Base-by-base conservation (phyloP, 441 rosid species). In the Populus trichocarpa region DNA sequence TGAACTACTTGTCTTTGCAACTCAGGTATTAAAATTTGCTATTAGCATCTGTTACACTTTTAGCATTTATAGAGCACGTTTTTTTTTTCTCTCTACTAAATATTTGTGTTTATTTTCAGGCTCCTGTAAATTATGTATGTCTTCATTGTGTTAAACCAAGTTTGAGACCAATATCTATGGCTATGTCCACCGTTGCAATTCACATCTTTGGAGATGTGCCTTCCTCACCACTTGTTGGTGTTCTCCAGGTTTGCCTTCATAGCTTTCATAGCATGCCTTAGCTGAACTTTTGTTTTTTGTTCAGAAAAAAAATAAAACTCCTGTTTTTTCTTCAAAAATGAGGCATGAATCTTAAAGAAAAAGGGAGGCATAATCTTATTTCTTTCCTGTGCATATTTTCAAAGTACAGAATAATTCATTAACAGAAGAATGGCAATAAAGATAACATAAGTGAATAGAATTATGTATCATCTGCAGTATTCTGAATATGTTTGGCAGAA, bases 1-100 rank as follows among this genome's bases (percentile, higher is more conserved):
- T 67, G 99, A 96, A 83, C 86, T 96, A 26, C 90, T 96, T 74
- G 83, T 96, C 83, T 96, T 96, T 79, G 96, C 98, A 75, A 92
- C 93, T 14, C 98, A 96, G 97, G 97, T 92, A 86, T 70, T 67
- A 75, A 68, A 26, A 61, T 70, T 53, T 66, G 13, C 32, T 13
- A 8, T 1, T 61, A 10, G 64, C 70, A 63, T 32, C 53, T 14
- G 42, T 40, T 13, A 22, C 73, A 33, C 76, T 33, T 20, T 74
- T 74, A 38, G 67, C 50, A 14, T 33, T 50, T 42, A 46, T 67
- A 25, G 20, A 8, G 65, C 66, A 68, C 46, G 6, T n/a, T 78
- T 40, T 28, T 65, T 40, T 12, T 63, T 32, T 12, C 20, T 20
- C 66, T 64, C 50, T 23, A 33, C 67, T 6, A 57, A 53, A 30